Evolutionary conservation across 2,329 filamentous ascomycete genomes (phyloP).

Genomic region (Sclerotinia borealis): DNA sequence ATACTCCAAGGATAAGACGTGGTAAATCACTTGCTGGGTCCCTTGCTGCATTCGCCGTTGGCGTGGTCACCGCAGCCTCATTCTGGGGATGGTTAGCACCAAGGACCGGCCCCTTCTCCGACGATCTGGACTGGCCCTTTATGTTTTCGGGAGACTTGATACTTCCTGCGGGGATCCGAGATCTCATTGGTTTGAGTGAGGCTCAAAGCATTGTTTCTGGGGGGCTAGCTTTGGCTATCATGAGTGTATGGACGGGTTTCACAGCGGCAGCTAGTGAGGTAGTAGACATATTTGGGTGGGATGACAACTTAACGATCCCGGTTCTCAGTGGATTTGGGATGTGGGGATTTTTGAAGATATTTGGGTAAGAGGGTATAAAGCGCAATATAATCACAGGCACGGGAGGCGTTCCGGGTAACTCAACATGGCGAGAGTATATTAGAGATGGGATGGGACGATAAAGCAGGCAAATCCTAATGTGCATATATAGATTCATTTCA

Average conservation of each 20-base stretch:
- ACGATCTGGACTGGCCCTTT: conserved; percentile 63
- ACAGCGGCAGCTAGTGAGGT: conserved; percentile 86
- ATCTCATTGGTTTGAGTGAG: conserved; percentile 54
- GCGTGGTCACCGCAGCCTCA: conserved; percentile 71
- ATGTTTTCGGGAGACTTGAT: conserved; percentile 75
- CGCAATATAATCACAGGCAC: not conserved
- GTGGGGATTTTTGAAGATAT: conserved; percentile 85
- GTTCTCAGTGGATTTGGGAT: conserved; percentile 82
- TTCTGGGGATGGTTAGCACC: conserved; percentile 89
- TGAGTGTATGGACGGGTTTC: conserved; percentile 85
- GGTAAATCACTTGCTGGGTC: conserved; percentile 93
- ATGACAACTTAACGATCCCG: conserved; percentile 96
- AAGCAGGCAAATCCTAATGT: conserved; percentile 6
- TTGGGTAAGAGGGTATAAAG: conserved; percentile 46
- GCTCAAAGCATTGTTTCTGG: conserved; percentile 60
- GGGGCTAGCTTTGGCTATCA: conserved; percentile 64
- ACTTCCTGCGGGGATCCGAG: conserved; percentile 56
- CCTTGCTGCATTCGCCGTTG: conserved; percentile 73
- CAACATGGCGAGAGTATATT: conserved; percentile 1
- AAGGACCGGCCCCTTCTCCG: conserved; percentile 56
- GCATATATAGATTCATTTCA: conserved; percentile 5
- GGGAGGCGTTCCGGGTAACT: conserved; percentile 11
- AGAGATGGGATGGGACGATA: conserved; percentile 5
- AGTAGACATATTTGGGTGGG: conserved; percentile 86
- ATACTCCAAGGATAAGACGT: conserved; percentile 76